These are phyloP conservation scores for Chaetomiaceae sp. DNA, from an alignment of 2,329 filamentous ascomycete genomes.

Conservation along the genomic window DNA sequence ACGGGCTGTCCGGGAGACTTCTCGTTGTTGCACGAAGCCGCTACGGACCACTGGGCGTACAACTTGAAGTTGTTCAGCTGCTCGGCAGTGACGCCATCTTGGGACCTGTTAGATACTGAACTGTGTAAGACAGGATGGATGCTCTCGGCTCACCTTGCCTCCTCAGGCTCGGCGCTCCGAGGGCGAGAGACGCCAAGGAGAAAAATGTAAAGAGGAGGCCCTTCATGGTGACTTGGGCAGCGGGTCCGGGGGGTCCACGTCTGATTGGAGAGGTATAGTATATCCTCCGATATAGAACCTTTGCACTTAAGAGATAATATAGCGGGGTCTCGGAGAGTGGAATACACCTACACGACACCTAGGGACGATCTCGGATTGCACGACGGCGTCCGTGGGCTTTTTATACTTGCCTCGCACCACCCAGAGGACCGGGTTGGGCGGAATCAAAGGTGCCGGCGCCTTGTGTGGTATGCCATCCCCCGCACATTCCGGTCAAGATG, in stretches of 20 bases:
- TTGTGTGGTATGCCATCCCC: neutral
- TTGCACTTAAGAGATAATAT: neutral
- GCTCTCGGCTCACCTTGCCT: slow-evolving; percentile 9
- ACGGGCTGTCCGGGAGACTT: slow-evolving; percentile 30
- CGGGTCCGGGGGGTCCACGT: neutral
- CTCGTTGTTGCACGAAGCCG: slow-evolving; percentile 21
- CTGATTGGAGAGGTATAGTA: neutral
- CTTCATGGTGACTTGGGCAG: slow-evolving; percentile 16
- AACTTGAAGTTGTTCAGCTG: slow-evolving; percentile 28
- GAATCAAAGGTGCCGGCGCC: neutral
- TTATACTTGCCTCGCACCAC: neutral
- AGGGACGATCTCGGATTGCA: neutral
- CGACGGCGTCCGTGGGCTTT: neutral
- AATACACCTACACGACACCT: neutral
- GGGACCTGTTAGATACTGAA: slow-evolving; percentile 10
- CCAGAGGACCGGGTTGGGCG: neutral
- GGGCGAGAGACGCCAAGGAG: slow-evolving; percentile 17
- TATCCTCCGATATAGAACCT: neutral
- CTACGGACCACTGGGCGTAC: slow-evolving; percentile 32
- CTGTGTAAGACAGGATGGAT: too few relatives aligned
- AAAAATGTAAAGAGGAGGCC: slow-evolving; percentile 14
- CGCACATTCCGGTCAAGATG: neutral
- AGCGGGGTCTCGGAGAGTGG: neutral
- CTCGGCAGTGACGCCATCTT: slow-evolving; percentile 4
- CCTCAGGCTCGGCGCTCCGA: slow-evolving; percentile 17